Conservation (phyloP, 306 rosid species). For the Sphenostylis stenocarpa region DNA sequence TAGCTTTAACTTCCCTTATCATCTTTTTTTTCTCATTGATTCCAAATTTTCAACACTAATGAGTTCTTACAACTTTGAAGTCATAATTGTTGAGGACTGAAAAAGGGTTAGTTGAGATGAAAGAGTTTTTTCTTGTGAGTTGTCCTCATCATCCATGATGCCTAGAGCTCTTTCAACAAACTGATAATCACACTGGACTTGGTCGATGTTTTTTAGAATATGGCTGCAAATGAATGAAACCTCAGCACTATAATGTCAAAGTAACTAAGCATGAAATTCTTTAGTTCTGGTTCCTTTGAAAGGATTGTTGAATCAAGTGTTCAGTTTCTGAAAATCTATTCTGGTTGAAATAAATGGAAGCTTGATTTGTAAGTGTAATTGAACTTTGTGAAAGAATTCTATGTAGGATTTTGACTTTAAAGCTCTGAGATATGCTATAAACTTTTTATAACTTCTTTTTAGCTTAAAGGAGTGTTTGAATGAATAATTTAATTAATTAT, state of each 20-base stretch:
- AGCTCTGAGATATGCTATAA: no score
- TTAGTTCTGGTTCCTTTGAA: slow-evolving; percentile 37
- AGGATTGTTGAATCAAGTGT: slow-evolving; percentile 36
- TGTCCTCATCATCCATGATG: background rate
- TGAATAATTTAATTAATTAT: no score
- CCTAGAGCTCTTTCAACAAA: slow-evolving; percentile 41
- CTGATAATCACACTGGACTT: slow-evolving; percentile 29
- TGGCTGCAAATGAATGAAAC: slow-evolving; percentile 52
- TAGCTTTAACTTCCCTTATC: slow-evolving; percentile 40
- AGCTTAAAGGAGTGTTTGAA: no score
- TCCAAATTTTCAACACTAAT: slow-evolving; percentile 30
- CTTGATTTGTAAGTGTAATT: slow-evolving; percentile 36
- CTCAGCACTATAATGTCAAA: slow-evolving; percentile 56
- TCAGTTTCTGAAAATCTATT: slow-evolving; percentile 36
- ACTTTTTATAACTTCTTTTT: no score
- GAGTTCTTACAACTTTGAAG: slow-evolving; percentile 44
- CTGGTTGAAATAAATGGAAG: slow-evolving; percentile 23
- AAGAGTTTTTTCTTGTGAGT: background rate
- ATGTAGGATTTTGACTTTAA: slow-evolving; percentile 55
- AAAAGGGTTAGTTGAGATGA: slow-evolving; percentile 25
- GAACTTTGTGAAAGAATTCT: slow-evolving; percentile 51
- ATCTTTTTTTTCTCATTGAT: slow-evolving; percentile 49
- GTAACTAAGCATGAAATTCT: slow-evolving; percentile 47
- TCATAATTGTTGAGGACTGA: background rate
- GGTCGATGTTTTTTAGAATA: slow-evolving; percentile 49